These are phyloP conservation scores for Pseudoscleropodium purum DNA, from an alignment of 225 moss, liverwort and hornwort genomes.

Conservation along the genomic window DNA sequence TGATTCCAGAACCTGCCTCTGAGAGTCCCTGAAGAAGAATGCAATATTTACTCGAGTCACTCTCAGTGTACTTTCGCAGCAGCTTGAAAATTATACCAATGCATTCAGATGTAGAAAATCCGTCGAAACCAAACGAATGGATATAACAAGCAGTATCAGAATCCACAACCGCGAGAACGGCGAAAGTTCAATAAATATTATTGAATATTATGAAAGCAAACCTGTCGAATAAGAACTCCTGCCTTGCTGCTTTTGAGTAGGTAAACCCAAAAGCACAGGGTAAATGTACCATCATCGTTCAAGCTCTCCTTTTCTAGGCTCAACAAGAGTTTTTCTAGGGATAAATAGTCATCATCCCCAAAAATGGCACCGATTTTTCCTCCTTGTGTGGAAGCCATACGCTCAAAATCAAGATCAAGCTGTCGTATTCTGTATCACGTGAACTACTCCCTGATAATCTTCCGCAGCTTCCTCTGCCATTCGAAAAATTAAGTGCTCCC, in stretches of 20 bases:
- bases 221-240: slow-evolving; percentile 75
- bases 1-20: slow-evolving; percentile 36
- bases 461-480: neutral
- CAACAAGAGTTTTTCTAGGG: slow-evolving; percentile 68
- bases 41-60: neutral
- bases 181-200: neutral
- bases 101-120: neutral
- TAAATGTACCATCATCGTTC: slow-evolving; percentile 59
- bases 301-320: slow-evolving; percentile 36
- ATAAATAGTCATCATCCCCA: slow-evolving; percentile 84
- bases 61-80: neutral
- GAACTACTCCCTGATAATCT: neutral
- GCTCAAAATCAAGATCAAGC: slow-evolving; percentile 20
- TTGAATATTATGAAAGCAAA: neutral
- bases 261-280: slow-evolving; percentile 97
- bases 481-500: slow-evolving; percentile 1
- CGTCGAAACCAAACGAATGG: neutral
- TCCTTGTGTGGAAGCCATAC: slow-evolving; percentile 41
- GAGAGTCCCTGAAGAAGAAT: slow-evolving; percentile 41
- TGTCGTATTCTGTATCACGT: slow-evolving; percentile 7
- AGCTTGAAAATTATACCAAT: neutral
- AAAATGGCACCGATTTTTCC: slow-evolving; percentile 65
- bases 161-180: neutral
- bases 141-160: neutral
- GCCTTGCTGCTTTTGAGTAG: slow-evolving; percentile 77